phyloP scores from a whole-genome alignment of 108 stramenopile species.

The Heterococcus sp. region DNA sequence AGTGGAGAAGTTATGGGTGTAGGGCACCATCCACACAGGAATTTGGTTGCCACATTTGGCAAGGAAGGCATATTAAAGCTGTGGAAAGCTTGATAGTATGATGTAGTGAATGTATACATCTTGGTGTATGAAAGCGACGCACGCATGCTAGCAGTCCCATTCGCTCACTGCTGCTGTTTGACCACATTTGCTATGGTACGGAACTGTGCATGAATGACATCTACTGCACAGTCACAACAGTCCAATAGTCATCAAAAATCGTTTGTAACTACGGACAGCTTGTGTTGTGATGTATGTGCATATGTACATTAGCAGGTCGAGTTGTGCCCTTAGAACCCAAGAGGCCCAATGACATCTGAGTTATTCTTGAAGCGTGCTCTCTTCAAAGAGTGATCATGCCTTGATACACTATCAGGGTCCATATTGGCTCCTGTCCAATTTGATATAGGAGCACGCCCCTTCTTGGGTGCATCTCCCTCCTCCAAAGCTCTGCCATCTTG shows the following conservation, averaged over 20 bases:
- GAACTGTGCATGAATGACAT: too few relatives aligned
- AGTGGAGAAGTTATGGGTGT: slow-evolving; percentile 51
- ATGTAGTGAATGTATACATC: too few relatives aligned
- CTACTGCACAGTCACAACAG: too few relatives aligned
- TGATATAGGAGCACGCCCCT: slow-evolving; percentile 5
- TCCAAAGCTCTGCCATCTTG: slow-evolving; percentile 35
- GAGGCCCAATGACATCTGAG: slow-evolving; percentile 20
- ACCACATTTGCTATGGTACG: too few relatives aligned
- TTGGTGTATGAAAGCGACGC: too few relatives aligned
- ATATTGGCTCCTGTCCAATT: slow-evolving; percentile 48
- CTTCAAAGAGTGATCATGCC: slow-evolving; percentile 15
- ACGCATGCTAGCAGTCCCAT: too few relatives aligned
- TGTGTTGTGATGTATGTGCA: too few relatives aligned
- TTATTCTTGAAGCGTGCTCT: slow-evolving; percentile 37
- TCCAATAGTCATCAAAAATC: too few relatives aligned
- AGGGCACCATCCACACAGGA: slow-evolving; percentile 55
- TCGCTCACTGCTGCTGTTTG: too few relatives aligned
- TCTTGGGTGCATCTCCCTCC: slow-evolving; percentile 2
- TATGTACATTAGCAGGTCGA: too few relatives aligned
- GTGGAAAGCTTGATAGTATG: slow-evolving; percentile 59
- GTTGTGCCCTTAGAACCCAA: slow-evolving; percentile 26
- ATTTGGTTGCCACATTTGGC: slow-evolving; percentile 54
- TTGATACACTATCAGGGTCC: slow-evolving; percentile 47
- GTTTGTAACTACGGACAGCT: too few relatives aligned
- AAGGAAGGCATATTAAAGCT: slow-evolving; percentile 56